phyloP scores from a whole-genome alignment of 2,329 filamentous ascomycete species.

The Aureobasidium leucospermi region DNA sequence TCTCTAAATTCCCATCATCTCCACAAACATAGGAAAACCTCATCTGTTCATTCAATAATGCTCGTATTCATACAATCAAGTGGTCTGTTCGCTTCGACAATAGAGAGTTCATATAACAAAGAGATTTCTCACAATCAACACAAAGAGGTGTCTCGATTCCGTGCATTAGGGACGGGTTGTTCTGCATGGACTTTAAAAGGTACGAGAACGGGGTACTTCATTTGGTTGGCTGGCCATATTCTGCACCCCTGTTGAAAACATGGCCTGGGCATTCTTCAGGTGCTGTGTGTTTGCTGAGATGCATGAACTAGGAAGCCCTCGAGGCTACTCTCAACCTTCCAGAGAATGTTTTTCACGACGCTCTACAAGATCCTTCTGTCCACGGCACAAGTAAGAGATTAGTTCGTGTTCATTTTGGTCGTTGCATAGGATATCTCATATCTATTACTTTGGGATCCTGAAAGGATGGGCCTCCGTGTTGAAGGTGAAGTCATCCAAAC shows the following conservation, averaged over 20 bases:
- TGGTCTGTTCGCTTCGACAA: not conserved
- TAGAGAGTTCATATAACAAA: not conserved
- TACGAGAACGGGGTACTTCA: not conserved
- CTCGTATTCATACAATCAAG: not conserved
- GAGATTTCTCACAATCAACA: not conserved
- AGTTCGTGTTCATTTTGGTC: not conserved
- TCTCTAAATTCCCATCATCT: not conserved
- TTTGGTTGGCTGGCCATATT: not conserved
- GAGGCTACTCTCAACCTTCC: not conserved
- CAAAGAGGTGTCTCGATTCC: not conserved
- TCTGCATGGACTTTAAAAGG: not conserved
- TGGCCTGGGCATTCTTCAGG: not conserved
- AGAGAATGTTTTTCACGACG: not conserved
- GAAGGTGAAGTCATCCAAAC: constrained; percentile 42
- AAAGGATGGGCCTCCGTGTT: constrained; percentile 47
- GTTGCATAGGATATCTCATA: not conserved
- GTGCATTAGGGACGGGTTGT: not conserved
- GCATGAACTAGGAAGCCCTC: not conserved
- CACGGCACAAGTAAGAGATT: not conserved
- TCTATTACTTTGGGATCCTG: constrained; percentile 15
- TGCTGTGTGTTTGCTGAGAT: not conserved
- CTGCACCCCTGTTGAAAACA: not conserved
- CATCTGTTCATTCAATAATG: not conserved
- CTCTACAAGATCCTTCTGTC: not conserved
- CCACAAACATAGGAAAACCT: not conserved